These are phyloP conservation scores for Veloporphyrellus conicus DNA, from an alignment of 1,284 basidiomycete species.

Conservation along the genomic window DNA sequence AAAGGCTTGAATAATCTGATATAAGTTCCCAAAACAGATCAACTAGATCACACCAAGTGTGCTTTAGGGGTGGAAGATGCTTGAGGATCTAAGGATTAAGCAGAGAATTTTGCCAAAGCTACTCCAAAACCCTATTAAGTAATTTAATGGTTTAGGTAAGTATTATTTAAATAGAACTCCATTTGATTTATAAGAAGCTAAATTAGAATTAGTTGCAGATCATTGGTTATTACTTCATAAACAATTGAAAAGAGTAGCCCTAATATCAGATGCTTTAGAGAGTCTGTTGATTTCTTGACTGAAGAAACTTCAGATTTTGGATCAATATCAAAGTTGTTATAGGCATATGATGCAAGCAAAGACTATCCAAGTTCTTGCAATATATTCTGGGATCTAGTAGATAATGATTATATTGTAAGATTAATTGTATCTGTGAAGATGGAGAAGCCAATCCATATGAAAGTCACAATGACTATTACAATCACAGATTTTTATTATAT, in stretches of 20 bases:
- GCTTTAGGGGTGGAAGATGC: too few relatives aligned
- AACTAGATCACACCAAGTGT: too few relatives aligned
- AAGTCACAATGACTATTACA: too few relatives aligned
- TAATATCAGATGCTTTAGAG: conserved; percentile 31
- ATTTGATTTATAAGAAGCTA: conserved; percentile 10
- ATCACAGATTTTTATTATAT: too few relatives aligned
- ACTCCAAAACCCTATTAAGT: too few relatives aligned
- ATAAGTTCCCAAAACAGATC: too few relatives aligned
- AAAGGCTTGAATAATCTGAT: too few relatives aligned
- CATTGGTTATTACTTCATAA: conserved; percentile 18
- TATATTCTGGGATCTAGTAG: background rate
- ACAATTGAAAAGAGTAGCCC: conserved; percentile 22
- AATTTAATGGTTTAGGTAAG: too few relatives aligned
- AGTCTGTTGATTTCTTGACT: conserved; percentile 21
- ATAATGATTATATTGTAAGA: background rate
- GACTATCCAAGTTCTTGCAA: conserved; percentile 9
- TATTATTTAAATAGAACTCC: too few relatives aligned
- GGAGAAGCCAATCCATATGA: background rate
- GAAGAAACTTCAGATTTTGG: conserved; percentile 21
- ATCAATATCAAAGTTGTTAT: conserved; percentile 37
- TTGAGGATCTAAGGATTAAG: too few relatives aligned
- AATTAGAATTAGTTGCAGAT: too few relatives aligned
- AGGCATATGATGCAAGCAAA: conserved; percentile 26
- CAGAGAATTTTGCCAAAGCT: too few relatives aligned
- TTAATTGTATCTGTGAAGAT: conserved; percentile 4